A percentile compares a stretch with the other conserved stretches of the same genome.
Conservation (phyloP, 345 rosid genomes). For the Isatis tinctoria region DNA sequence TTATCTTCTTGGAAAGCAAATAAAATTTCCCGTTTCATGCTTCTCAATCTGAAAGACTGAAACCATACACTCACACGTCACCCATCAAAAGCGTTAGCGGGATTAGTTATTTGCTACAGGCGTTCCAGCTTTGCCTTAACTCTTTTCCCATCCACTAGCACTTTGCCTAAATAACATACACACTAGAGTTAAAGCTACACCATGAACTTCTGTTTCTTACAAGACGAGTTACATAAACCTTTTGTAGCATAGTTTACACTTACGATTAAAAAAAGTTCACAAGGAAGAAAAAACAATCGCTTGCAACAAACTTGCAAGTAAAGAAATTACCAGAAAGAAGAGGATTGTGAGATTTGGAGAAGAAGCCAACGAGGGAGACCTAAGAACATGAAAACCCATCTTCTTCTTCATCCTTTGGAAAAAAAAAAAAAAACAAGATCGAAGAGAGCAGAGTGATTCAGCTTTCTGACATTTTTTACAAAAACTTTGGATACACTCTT, state of each 20-base stretch:
- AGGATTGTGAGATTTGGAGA: slow-evolving; percentile 36
- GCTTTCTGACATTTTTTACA: not conserved
- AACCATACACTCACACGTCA: no score
- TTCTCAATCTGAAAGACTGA: no score
- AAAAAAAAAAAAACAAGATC: not conserved
- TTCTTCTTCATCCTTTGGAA: not conserved
- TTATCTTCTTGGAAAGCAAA: no score
- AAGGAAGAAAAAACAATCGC: not conserved
- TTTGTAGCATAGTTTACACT: not conserved
- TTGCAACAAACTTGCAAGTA: not conserved
- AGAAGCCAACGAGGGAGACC: slow-evolving; percentile 31
- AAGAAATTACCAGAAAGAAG: slow-evolving; percentile 29
- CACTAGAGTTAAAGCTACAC: no score
- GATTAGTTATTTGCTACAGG: slow-evolving; percentile 69
- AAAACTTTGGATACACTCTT: not conserved
- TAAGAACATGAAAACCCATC: slow-evolving; percentile 47
- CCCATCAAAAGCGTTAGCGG: no score
- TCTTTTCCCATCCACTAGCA: slow-evolving; percentile 76
- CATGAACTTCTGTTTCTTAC: not conserved
- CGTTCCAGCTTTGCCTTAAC: slow-evolving; percentile 88
- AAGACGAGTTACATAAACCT: not conserved
- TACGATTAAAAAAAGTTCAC: not conserved
- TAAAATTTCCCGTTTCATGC: no score
- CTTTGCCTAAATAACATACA: slow-evolving; percentile 69
- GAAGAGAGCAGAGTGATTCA: not conserved